Percentiles rank a stretch among this genome's conserved stretches.
Evolutionary conservation across 108 stramenopile species (phyloP).

Genomic region (Licmophora abbreviata): DNA sequence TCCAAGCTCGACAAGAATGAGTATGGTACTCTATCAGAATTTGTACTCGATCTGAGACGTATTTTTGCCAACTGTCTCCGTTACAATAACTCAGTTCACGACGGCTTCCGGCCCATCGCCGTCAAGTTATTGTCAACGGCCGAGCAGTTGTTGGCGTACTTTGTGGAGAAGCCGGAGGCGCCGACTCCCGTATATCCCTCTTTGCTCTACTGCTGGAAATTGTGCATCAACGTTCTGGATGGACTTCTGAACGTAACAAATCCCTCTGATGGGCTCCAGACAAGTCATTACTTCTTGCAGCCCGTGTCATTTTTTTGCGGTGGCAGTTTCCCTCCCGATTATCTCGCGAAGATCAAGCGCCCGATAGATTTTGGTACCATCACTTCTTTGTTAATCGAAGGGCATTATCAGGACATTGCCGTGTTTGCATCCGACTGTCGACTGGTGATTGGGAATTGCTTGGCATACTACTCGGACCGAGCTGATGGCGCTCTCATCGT

Average conservation of each 20-base stretch:
- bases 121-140: conserved; percentile 32
- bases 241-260: conserved; percentile 54
- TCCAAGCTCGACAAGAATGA: conserved; percentile 63
- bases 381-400: conserved; percentile 55
- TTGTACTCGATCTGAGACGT: conserved; percentile 65
- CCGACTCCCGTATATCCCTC: conserved; percentile 51
- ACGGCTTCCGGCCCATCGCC: conserved; percentile 59
- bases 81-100: conserved; percentile 62
- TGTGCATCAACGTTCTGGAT: conserved; percentile 54
- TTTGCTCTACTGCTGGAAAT: conserved; percentile 74
- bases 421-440: conserved; percentile 66
- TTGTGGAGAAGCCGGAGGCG: conserved; percentile 46
- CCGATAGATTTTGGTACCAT: conserved; percentile 80
- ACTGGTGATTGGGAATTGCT: conserved; percentile 62
- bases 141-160: conserved; percentile 57
- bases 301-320: conserved; percentile 63
- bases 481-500: conserved; percentile 46
- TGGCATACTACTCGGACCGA: conserved; percentile 42
- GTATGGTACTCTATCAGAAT: conserved; percentile 49
- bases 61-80: conserved; percentile 76
- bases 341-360: conserved; percentile 46
- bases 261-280: conserved; percentile 55
- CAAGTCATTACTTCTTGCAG: conserved; percentile 69
- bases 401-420: conserved; percentile 39
- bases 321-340: conserved; percentile 57